These are phyloP conservation scores for Catharanthus roseus DNA, from an alignment of 257 asterid genomes.

Conservation along the genomic window DNA sequence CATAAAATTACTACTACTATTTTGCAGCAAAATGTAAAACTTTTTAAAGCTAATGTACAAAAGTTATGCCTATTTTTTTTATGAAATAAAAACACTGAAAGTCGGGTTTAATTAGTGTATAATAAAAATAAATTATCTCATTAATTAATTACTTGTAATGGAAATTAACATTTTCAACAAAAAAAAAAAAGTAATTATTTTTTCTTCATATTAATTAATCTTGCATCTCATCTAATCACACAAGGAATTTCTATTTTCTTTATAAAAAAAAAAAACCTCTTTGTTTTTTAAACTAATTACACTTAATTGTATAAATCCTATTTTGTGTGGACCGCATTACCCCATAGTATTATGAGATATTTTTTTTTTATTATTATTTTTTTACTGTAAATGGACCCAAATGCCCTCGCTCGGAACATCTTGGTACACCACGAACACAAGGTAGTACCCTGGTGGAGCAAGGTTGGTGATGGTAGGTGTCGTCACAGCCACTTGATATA, in stretches of 20 bases:
- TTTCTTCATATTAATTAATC: background rate
- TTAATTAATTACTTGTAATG: background rate
- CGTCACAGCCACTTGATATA: conserved; percentile 13
- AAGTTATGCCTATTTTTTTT: too few species aligned
- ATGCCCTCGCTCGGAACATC: conserved; percentile 39
- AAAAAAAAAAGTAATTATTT: background rate
- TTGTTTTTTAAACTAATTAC: too few species aligned
- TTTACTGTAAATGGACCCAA: conserved; percentile 38
- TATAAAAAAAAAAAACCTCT: background rate
- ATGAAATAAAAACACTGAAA: too few species aligned
- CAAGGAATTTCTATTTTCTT: background rate
- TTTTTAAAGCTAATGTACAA: too few species aligned
- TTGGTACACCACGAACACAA: conserved; percentile 32
- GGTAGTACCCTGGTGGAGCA: conserved; percentile 36
- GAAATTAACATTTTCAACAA: background rate
- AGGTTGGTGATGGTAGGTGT: conserved; percentile 17
- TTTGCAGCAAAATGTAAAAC: too few species aligned
- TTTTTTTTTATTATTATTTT: too few species aligned
- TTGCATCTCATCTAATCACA: background rate
- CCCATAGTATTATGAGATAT: conserved; percentile 12
- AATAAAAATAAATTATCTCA: background rate
- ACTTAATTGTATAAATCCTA: conserved; percentile 29
- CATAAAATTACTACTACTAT: too few species aligned
- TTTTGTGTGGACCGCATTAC: conserved; percentile 11
- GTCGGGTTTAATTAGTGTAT: too few species aligned